Evolutionary conservation across 306 rosid species (phyloP).

Genomic region (Lotus japonicus): DNA sequence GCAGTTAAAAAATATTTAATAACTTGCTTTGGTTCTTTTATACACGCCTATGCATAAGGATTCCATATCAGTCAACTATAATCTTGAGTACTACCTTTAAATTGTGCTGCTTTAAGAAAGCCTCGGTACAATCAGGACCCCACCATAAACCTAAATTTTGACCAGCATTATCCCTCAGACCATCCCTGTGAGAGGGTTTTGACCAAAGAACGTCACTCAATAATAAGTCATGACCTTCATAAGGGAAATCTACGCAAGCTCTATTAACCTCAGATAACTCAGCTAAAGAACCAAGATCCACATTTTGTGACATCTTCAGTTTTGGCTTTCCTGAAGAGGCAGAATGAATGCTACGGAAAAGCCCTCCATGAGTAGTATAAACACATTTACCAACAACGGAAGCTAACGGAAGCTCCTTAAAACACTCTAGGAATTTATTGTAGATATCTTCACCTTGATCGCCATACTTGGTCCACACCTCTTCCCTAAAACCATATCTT

Average conservation of each 20-base stretch:
- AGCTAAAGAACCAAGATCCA: slow-evolving; percentile 66
- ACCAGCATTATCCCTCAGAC: slow-evolving; percentile 56
- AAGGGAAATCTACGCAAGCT: slow-evolving; percentile 52
- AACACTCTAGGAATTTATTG: slow-evolving; percentile 64
- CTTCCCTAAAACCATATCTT: slow-evolving; percentile 71
- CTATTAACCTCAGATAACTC: slow-evolving; percentile 64
- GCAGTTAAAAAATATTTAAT: not conserved
- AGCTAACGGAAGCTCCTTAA: slow-evolving; percentile 89
- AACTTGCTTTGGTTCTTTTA: not conserved
- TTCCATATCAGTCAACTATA: not conserved
- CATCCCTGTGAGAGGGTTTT: slow-evolving; percentile 64
- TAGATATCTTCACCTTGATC: slow-evolving; percentile 63
- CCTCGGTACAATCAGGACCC: slow-evolving; percentile 91
- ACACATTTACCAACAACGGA: slow-evolving; percentile 65
- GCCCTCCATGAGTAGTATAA: slow-evolving; percentile 86
- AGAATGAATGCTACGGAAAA: slow-evolving; percentile 52
- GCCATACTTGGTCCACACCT: slow-evolving; percentile 60
- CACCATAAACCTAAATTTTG: slow-evolving; percentile 64
- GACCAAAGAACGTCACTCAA: slow-evolving; percentile 87
- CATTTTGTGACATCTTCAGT: slow-evolving; percentile 44
- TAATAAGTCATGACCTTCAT: slow-evolving; percentile 52
- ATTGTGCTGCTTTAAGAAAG: slow-evolving; percentile 61
- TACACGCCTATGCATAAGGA: not conserved
- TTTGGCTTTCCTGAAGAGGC: slow-evolving; percentile 38
- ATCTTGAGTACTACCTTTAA: slow-evolving; percentile 54